phyloP scores from a whole-genome alignment of 192 early-diverging fungal species.

The Podila clonocystis region DNA sequence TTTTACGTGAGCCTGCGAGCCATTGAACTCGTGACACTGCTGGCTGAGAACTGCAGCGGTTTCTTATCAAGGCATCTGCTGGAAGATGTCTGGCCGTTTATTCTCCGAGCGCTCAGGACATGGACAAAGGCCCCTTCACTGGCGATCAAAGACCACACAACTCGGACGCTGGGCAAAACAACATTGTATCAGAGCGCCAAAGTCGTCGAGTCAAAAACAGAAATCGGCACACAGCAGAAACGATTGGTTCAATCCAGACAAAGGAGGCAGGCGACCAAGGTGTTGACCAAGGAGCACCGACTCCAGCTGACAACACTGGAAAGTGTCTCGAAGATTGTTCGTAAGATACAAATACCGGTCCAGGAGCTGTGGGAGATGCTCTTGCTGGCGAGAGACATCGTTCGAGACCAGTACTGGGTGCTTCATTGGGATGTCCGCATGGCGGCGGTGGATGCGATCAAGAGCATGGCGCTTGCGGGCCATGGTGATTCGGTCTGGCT shows the following conservation, averaged over 20 bases:
- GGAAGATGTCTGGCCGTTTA: constrained; percentile 59
- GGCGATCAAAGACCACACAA: no score
- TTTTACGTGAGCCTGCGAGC: constrained; percentile 40
- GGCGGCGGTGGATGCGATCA: constrained; percentile 28
- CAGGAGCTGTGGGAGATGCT: constrained; percentile 37
- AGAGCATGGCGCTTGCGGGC: constrained; percentile 34
- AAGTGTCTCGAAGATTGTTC: constrained; percentile 40
- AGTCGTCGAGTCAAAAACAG: neutral
- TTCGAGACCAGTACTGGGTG: constrained; percentile 12
- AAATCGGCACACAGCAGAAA: neutral
- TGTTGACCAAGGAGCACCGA: constrained; percentile 36
- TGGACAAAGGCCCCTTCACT: constrained; percentile 9
- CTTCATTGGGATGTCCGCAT: constrained; percentile 34
- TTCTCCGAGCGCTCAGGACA: constrained; percentile 15
- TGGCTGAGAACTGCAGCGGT: constrained; percentile 54
- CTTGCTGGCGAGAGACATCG: constrained; percentile 37
- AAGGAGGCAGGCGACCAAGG: constrained; percentile 10
- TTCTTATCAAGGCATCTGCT: constrained; percentile 53
- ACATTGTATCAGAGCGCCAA: neutral
- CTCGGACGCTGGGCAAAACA: neutral
- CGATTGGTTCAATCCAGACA: neutral
- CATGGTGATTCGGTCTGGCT: constrained; percentile 45
- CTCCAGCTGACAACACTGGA: constrained; percentile 37
- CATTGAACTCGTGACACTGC: constrained; percentile 30
- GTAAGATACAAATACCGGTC: constrained; percentile 30